Percentiles rank a stretch among this genome's conserved stretches.
Evolutionary conservation across 495 filamentous ascomycete genomes (phyloP).

Genomic region (Entonaema liquescens): DNA sequence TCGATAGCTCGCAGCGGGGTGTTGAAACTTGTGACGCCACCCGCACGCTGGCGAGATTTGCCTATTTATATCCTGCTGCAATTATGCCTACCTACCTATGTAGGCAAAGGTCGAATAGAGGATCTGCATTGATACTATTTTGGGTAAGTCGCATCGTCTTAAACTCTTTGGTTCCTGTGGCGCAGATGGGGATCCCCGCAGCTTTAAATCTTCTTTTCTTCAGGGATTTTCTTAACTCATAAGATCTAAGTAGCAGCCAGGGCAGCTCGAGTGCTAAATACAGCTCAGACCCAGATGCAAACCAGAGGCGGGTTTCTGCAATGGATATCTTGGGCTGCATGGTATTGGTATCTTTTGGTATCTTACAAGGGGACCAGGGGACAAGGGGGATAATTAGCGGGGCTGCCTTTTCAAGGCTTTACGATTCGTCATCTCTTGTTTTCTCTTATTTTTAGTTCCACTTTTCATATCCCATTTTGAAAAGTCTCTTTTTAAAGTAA

Average conservation of each 20-base stretch:
- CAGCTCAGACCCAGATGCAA: conserved; percentile 28
- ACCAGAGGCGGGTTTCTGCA: conserved; percentile 24
- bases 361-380: conserved; percentile 22
- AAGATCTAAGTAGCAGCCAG: not conserved
- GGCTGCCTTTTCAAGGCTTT: conserved; percentile 12
- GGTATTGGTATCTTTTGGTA: conserved; percentile 8
- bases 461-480: conserved; percentile 19
- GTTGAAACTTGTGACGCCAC: conserved; percentile 39
- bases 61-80: conserved; percentile 40
- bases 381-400: conserved; percentile 7
- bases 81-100: conserved; percentile 35
- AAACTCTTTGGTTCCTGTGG: conserved; percentile 24
- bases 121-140: conserved; percentile 40
- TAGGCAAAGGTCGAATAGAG: conserved; percentile 32
- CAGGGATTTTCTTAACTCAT: conserved; percentile 18
- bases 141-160: conserved; percentile 30
- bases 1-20: conserved; percentile 25
- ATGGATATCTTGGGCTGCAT: conserved; percentile 25
- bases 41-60: conserved; percentile 24
- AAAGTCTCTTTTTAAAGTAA: not conserved
- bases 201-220: conserved; percentile 20
- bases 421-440: conserved; percentile 31
- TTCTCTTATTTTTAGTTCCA: conserved; percentile 13
- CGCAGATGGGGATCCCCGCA: conserved; percentile 19
- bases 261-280: conserved; percentile 36